A percentile compares a stretch with the other conserved stretches of the same genome.
Evolutionary conservation across 2,329 filamentous ascomycete species (phyloP).

Genomic region (Aaosphaeria pasadenensis): DNA sequence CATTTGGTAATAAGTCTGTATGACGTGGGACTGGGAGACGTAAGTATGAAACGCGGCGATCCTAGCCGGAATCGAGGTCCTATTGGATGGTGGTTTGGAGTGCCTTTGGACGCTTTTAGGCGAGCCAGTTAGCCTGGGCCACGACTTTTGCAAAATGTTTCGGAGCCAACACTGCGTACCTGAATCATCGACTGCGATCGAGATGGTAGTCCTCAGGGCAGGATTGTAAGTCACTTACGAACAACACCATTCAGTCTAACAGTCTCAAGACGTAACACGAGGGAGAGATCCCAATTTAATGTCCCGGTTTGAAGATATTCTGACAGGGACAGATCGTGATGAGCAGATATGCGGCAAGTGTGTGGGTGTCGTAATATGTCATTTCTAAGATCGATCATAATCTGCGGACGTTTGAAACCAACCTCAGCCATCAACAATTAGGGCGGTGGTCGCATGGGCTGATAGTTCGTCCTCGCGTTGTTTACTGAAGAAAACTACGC

Average conservation of each 20-base stretch:
- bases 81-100: constrained; percentile 3
- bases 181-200: not conserved
- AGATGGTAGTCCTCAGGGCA: too few relatives aligned
- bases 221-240: not conserved
- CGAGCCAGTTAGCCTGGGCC: constrained; percentile 8
- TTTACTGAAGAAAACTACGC: too few relatives aligned
- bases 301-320: not conserved
- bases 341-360: too few relatives aligned
- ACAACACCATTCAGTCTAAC: not conserved
- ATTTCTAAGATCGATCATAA: too few relatives aligned
- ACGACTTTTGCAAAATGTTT: constrained; percentile 5
- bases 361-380: too few relatives aligned
- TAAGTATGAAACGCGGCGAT: constrained; percentile 7
- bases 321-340: not conserved
- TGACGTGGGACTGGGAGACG: constrained; percentile 6
- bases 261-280: not conserved
- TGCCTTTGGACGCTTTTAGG: not conserved
- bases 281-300: not conserved
- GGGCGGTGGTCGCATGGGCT: too few relatives aligned
- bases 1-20: constrained; percentile 6
- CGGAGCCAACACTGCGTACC: not conserved
- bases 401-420: too few relatives aligned
- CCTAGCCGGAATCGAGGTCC: not conserved
- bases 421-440: too few relatives aligned
- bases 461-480: too few relatives aligned